Percentiles rank a stretch among this genome's conserved stretches.
phyloP scores from a whole-genome alignment of 148 eudicot genomes.

The Polygonum aviculare region DNA sequence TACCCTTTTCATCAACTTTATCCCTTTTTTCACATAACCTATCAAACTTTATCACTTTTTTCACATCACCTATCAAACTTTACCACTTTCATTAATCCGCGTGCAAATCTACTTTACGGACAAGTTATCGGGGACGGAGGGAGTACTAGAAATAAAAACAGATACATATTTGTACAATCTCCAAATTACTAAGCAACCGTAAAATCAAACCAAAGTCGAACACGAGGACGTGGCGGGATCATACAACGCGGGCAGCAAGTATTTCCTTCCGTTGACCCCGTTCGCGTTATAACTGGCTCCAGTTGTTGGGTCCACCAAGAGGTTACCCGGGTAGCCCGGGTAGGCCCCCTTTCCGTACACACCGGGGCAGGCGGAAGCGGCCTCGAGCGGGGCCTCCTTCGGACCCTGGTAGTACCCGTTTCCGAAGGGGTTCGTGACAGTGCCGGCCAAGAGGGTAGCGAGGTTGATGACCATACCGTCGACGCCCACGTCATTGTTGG shows the following conservation, averaged over 20 bases:
- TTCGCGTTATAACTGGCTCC: conserved; percentile 57
- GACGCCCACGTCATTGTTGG: conserved; percentile 45
- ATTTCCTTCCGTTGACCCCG: conserved; percentile 46
- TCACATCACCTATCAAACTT: too few species aligned
- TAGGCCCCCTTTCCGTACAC: conserved; percentile 45
- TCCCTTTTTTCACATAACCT: too few species aligned
- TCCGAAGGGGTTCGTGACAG: conserved; percentile 48
- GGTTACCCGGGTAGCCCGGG: conserved; percentile 52
- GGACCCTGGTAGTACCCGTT: conserved; percentile 54
- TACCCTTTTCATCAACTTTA: too few species aligned
- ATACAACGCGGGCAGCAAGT: conserved; percentile 42
- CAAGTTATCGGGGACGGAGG: too few species aligned
- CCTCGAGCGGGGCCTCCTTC: conserved; percentile 40
- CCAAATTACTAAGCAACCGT: too few species aligned
- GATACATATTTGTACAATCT: not conserved
- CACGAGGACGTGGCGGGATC: conserved; percentile 43
- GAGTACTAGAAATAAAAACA: too few species aligned
- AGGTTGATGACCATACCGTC: conserved; percentile 55
- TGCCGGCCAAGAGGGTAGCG: conserved; percentile 37
- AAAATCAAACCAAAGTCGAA: conserved; percentile 24
- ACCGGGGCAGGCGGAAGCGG: conserved; percentile 46
- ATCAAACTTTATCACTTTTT: too few species aligned
- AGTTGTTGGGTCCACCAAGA: conserved; percentile 27
- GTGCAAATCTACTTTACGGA: too few species aligned
- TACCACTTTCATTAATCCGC: too few species aligned